Evolutionary conservation across 345 rosid genomes (phyloP).

Genomic region (Eucalyptus erythrocorys): DNA sequence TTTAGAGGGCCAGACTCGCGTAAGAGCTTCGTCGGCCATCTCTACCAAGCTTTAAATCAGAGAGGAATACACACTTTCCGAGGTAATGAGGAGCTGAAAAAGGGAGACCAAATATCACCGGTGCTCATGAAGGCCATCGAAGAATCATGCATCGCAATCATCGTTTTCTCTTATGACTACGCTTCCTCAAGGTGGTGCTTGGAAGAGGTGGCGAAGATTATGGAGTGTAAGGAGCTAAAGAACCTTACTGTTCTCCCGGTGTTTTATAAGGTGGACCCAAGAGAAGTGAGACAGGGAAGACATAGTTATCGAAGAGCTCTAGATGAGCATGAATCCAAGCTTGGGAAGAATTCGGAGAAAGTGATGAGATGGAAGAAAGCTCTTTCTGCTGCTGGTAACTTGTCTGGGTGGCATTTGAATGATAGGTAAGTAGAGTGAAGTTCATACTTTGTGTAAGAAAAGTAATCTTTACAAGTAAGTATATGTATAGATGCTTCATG

Average conservation of each 20-base stretch:
- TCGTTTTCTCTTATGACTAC: not conserved
- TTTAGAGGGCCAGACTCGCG: not conserved
- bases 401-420: not conserved
- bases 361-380: not conserved
- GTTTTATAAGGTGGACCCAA: not conserved
- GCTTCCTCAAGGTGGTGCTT: not conserved
- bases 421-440: not conserved
- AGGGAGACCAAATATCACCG: not conserved
- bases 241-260: not conserved
- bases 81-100: not conserved
- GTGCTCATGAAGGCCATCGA: not conserved
- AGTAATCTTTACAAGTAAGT: not conserved
- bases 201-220: not conserved
- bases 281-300: not conserved
- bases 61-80: not conserved
- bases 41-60: fast-evolving
- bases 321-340: not conserved
- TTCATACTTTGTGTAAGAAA: not conserved
- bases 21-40: not conserved
- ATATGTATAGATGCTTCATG: not conserved
- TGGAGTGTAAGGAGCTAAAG: not conserved
- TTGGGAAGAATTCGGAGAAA: fast-evolving
- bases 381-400: not conserved
- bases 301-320: fast-evolving
- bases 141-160: not conserved